These are phyloP conservation scores for Peronospora tabacina DNA, from an alignment of 352 stramenopile genomes.

Conservation along the genomic window DNA sequence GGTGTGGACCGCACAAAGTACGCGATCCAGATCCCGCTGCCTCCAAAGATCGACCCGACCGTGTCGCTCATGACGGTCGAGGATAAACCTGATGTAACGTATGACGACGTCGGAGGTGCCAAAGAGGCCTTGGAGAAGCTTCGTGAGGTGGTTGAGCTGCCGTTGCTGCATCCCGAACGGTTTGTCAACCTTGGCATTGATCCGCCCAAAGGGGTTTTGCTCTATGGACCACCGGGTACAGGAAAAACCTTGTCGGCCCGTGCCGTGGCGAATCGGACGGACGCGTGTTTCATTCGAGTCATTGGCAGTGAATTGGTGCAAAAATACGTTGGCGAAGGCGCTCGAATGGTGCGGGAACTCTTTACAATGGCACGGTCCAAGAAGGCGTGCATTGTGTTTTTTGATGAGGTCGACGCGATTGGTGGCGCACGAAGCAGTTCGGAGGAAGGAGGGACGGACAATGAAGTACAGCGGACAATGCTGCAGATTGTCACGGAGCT, in stretches of 20 bases:
- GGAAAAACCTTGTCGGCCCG: slow-evolving; percentile 96
- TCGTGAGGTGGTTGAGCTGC: slow-evolving; percentile 97
- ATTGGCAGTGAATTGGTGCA: slow-evolving; percentile 99
- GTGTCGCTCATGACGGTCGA: slow-evolving; percentile 96
- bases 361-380: slow-evolving; percentile 99
- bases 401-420: slow-evolving; percentile 99
- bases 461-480: slow-evolving; percentile 99
- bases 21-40: slow-evolving; percentile 96
- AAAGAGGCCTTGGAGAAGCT: slow-evolving; percentile 99
- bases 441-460: slow-evolving; percentile 94
- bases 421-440: slow-evolving; percentile 85
- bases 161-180: slow-evolving; percentile 95
- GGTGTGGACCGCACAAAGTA: slow-evolving; percentile 97
- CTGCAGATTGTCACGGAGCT: slow-evolving; percentile 99
- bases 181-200: slow-evolving; percentile 99
- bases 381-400: slow-evolving; percentile 98
- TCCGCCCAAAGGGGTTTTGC: slow-evolving; percentile 97
- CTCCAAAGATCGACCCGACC: slow-evolving; percentile 98
- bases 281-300: slow-evolving; percentile 99
- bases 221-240: slow-evolving; percentile 96
- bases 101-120: slow-evolving; percentile 98
- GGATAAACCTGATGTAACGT: slow-evolving; percentile 99
- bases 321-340: slow-evolving; percentile 99
- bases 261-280: slow-evolving; percentile 97
- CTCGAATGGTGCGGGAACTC: slow-evolving; percentile 98